Conservation (phyloP, 805 yeast species). For the Komagataella pastoris region DNA sequence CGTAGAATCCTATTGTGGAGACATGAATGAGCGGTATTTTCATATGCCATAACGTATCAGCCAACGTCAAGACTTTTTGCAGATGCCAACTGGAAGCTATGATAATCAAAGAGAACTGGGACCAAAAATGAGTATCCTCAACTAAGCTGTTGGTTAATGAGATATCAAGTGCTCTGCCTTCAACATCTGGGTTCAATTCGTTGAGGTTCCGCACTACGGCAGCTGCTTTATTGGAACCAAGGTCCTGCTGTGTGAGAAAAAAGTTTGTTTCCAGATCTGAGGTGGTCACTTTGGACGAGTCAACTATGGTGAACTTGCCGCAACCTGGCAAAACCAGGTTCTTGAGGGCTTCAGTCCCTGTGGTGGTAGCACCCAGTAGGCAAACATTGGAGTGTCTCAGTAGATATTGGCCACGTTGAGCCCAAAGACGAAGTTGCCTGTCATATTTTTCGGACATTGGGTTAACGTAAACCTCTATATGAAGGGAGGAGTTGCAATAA, state of each 20-base stretch:
- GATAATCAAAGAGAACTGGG: slow-evolving; percentile 34
- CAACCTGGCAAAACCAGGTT: slow-evolving; percentile 67
- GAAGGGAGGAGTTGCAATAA: not conserved
- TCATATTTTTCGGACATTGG: slow-evolving; percentile 40
- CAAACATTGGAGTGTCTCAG: slow-evolving; percentile 48
- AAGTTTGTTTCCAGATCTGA: slow-evolving; percentile 46
- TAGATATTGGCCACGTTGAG: slow-evolving; percentile 53
- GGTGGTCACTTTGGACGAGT: slow-evolving; percentile 23
- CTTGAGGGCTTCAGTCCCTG: slow-evolving; percentile 60
- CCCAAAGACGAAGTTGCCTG: slow-evolving; percentile 86
- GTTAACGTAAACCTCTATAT: not conserved
- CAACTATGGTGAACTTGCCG: slow-evolving; percentile 52
- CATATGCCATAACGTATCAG: slow-evolving; percentile 24
- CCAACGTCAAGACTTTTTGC: slow-evolving; percentile 19
- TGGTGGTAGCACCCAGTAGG: slow-evolving; percentile 40
- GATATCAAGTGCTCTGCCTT: slow-evolving; percentile 17
- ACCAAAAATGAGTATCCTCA: slow-evolving; percentile 24
- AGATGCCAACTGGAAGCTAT: slow-evolving; percentile 8
- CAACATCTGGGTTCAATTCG: slow-evolving; percentile 51
- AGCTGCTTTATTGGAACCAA: slow-evolving; percentile 27
- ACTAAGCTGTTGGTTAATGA: slow-evolving; percentile 5
- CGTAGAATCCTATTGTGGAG: slow-evolving; percentile 51
- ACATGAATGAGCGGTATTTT: slow-evolving; percentile 43
- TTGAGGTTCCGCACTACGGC: slow-evolving; percentile 26
- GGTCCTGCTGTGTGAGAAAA: slow-evolving; percentile 32